Evolutionary conservation across 257 asterid genomes (phyloP), one percentile per base, ranked within the genome.

Genomic region (Knoxia roxburghii): DNA sequence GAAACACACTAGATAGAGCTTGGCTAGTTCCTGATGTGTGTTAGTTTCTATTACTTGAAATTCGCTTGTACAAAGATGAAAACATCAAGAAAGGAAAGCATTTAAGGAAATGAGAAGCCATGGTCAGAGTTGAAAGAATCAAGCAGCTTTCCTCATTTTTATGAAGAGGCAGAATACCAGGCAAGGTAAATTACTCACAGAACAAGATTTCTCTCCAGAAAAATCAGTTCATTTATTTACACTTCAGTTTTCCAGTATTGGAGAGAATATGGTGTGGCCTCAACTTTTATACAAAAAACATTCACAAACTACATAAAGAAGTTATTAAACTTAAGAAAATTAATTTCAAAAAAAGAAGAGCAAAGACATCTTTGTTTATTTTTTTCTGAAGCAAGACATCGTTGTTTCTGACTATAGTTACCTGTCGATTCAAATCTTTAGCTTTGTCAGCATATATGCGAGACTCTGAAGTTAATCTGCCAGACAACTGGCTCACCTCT

Each of bases 361-460:
- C 20, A 33, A 37, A 21, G 17, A 48, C 39, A 21, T 57, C 14
- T 75, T n/a, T n/a, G n/a, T n/a, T n/a, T n/a, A n/a, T n/a, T n/a
- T n/a, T n/a, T n/a, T n/a, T n/a, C n/a, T n/a, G n/a, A n/a, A n/a
- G n/a, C n/a, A n/a, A n/a, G n/a, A n/a, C n/a, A n/a, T n/a, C n/a
- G n/a, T 43, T 8, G 67, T 55, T 26, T 48, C 49, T 40, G 46
- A 58, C 40, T 11, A 48, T 64, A 72, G 85, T 65, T 43, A 92
- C 98, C 97, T 92, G 98, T 35, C 93, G 89, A 76, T 92, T 92
- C 79, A 92, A 83, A 83, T 92, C 97, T 83, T 80, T 89, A 66
- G 97, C 96, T 78, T 87, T 89, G 32, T 89, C 89, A 50, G 95
- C 98, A 75, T 92, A 92, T 67, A 84, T 72, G 78, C 93, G 96